Evolutionary conservation across 164 flowering plant species (phyloP).

Genomic region (Aristolochia fimbriata): DNA sequence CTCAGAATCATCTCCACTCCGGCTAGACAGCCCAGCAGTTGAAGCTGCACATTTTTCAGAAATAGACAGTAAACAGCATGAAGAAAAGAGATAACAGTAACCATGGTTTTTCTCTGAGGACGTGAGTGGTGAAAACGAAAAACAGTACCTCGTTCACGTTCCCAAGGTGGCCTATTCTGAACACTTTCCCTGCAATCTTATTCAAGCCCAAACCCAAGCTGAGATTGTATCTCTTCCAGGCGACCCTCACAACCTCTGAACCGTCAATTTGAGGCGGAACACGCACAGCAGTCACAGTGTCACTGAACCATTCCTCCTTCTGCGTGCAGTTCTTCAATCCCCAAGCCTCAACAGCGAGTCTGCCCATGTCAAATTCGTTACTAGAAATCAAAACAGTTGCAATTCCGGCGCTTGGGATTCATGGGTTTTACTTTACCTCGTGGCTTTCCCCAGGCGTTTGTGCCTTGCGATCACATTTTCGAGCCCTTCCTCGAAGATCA

Average conservation of each 20-base stretch:
- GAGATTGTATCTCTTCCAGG: constrained; percentile 87
- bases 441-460: constrained; percentile 70
- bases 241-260: constrained; percentile 76
- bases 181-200: constrained; percentile 94
- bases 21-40: constrained; percentile 86
- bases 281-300: constrained; percentile 92
- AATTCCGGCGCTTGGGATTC: too few relatives aligned
- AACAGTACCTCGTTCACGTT: constrained; percentile 69
- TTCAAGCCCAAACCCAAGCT: constrained; percentile 94
- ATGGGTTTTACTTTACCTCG: constrained; percentile 36
- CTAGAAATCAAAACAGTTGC: not conserved
- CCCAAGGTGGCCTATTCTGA: constrained; percentile 99
- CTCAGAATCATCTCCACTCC: constrained; percentile 96
- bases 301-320: constrained; percentile 89
- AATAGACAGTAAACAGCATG: not conserved
- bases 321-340: constrained; percentile 94
- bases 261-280: constrained; percentile 85
- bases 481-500: constrained; percentile 90
- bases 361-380: constrained; percentile 17
- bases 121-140: not conserved
- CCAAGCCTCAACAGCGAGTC: constrained; percentile 98
- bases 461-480: constrained; percentile 92
- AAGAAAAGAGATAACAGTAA: not conserved
- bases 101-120: not conserved
- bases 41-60: constrained; percentile 41